Conservation (phyloP, 1,284 basidiomycete species). For the Fomitopsis palustris region DNA sequence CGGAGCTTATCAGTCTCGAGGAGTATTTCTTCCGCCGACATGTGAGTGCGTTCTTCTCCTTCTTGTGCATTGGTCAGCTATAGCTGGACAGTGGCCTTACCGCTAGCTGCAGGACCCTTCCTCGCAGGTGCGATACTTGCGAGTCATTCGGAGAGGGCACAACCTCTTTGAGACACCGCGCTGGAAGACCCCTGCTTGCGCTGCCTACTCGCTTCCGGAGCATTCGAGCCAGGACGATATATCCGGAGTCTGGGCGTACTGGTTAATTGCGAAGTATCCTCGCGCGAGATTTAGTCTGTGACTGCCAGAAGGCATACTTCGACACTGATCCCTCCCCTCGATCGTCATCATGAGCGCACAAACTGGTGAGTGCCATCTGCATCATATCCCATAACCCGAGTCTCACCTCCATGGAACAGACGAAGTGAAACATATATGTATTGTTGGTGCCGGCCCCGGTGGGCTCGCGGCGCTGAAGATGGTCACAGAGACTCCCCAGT, state of each 20-base stretch:
- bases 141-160: too few relatives aligned
- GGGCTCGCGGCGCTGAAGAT: constrained; percentile 67
- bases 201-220: neutral
- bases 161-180: neutral
- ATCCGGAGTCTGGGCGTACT: neutral
- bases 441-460: constrained; percentile 67
- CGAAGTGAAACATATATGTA: constrained; percentile 39
- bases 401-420: neutral
- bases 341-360: neutral
- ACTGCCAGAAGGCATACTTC: neutral
- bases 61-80: neutral
- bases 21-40: too few relatives aligned
- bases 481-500: constrained; percentile 53
- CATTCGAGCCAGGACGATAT: neutral
- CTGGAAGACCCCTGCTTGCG: neutral
- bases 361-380: neutral
- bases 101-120: neutral
- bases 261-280: neutral
- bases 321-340: neutral
- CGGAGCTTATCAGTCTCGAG: too few relatives aligned
- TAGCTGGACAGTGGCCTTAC: neutral
- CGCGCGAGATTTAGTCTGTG: neutral
- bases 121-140: neutral
- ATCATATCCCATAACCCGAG: neutral
- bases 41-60: neutral